Conservation (phyloP, 345 rosid species). For the Eucalyptus curtisii region DNA sequence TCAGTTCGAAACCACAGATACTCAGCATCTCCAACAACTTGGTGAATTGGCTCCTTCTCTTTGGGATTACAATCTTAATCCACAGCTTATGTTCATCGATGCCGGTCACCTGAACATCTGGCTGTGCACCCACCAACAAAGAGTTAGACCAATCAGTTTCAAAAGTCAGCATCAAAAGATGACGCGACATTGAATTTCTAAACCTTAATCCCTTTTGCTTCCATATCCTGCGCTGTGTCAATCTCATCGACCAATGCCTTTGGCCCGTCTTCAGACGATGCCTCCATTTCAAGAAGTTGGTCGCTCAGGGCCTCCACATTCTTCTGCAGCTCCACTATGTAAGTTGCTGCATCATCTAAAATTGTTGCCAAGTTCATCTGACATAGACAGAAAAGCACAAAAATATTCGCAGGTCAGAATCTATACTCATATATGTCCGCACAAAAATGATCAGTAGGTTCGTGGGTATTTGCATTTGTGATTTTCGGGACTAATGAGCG, state of each 20-base stretch:
- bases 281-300: conserved; percentile 50
- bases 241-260: conserved; percentile 1
- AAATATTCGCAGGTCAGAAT: not conserved
- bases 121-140: conserved; percentile 14
- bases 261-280: conserved; percentile 5
- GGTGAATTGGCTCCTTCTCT: conserved; percentile 45
- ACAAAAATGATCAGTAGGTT: not conserved
- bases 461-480: conserved; percentile 38
- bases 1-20: conserved; percentile 39
- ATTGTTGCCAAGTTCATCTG: conserved; percentile 86
- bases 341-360: conserved; percentile 76
- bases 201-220: conserved; percentile 43
- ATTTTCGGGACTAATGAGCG: conserved; percentile 79
- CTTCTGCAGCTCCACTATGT: conserved; percentile 46
- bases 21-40: conserved; percentile 45
- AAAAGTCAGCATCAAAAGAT: not conserved
- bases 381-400: not conserved
- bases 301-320: conserved; percentile 32
- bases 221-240: conserved; percentile 29
- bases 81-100: conserved; percentile 44
- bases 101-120: conserved; percentile 40
- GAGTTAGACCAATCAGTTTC: not conserved
- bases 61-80: conserved; percentile 57
- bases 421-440: not conserved
- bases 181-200: not conserved